phyloP scores from a whole-genome alignment of 805 yeast species.

The Saccharomycopsis guyanensis region DNA sequence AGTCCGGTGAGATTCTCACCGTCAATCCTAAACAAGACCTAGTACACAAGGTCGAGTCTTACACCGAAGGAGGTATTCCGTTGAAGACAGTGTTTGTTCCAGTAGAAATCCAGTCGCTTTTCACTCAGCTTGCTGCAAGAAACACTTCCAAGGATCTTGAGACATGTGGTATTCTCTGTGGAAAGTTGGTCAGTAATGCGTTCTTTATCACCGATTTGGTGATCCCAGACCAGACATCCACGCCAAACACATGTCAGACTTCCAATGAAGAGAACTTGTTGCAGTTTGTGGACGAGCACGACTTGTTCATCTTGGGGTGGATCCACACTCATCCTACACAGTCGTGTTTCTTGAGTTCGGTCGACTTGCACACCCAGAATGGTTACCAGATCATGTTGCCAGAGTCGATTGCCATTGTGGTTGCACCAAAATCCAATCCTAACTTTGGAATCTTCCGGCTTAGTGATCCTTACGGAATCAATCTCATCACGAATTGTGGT shows the following conservation, averaged over 20 bases:
- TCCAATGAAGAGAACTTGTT: slow-evolving; percentile 52
- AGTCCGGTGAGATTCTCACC: background rate
- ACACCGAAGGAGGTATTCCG: slow-evolving; percentile 51
- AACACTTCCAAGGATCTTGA: slow-evolving; percentile 48
- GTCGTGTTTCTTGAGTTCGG: slow-evolving; percentile 58
- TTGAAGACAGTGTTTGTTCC: slow-evolving; percentile 46
- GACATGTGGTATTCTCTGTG: slow-evolving; percentile 63
- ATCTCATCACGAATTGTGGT: slow-evolving; percentile 43
- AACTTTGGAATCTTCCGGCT: slow-evolving; percentile 51
- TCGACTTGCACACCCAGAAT: slow-evolving; percentile 61
- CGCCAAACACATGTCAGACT: slow-evolving; percentile 56
- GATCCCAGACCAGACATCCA: slow-evolving; percentile 56
- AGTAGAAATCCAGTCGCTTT: slow-evolving; percentile 32
- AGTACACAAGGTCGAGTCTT: slow-evolving; percentile 33
- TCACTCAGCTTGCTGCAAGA: slow-evolving; percentile 38
- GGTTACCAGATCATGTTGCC: slow-evolving; percentile 64
- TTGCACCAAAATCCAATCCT: slow-evolving; percentile 46
- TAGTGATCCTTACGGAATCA: slow-evolving; percentile 60
- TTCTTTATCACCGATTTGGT: slow-evolving; percentile 55
- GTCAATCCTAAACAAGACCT: background rate
- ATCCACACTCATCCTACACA: slow-evolving; percentile 72
- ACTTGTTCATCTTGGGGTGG: slow-evolving; percentile 63
- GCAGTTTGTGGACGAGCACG: slow-evolving; percentile 45
- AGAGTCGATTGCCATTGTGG: slow-evolving; percentile 61
- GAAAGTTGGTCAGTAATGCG: slow-evolving; percentile 51